A percentile compares a stretch with the other conserved stretches of the same genome.
phyloP scores from a whole-genome alignment of 2,329 filamentous ascomycete genomes.

The Zarea fungicola region DNA sequence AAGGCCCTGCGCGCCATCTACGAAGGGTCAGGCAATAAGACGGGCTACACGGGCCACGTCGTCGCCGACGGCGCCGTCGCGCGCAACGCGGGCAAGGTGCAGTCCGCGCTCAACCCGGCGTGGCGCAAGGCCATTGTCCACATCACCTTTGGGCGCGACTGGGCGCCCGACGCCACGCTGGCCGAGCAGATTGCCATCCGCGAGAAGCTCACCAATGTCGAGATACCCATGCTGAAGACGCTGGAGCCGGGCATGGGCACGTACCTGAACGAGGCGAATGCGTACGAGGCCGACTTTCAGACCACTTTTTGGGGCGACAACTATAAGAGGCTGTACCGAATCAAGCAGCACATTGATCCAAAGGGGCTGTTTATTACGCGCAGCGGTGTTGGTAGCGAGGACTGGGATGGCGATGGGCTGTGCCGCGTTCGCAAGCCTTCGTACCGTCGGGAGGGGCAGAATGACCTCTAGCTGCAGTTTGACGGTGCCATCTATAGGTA shows the following conservation, averaged over 20 bases:
- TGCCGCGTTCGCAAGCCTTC: conserved; percentile 1
- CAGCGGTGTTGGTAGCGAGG: conserved; percentile 33
- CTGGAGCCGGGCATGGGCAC: conserved; percentile 22
- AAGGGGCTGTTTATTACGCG: conserved; percentile 30
- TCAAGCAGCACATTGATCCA: conserved; percentile 33
- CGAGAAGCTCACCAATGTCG: conserved; percentile 25
- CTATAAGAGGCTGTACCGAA: conserved; percentile 27
- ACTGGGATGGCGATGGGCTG: conserved; percentile 25
- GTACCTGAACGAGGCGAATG: conserved; percentile 29
- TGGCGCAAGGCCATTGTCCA: conserved; percentile 36
- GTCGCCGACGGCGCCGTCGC: conserved; percentile 15
- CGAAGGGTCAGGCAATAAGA: conserved; percentile 7
- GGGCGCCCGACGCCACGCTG: conserved; percentile 22
- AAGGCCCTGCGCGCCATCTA: conserved; percentile 19
- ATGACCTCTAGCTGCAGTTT: background rate
- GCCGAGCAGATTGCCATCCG: conserved; percentile 21
- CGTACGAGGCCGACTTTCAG: conserved; percentile 32
- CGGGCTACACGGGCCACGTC: conserved; percentile 18
- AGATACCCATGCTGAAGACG: conserved; percentile 19
- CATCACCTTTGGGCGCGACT: conserved; percentile 23
- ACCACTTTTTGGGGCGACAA: conserved; percentile 32
- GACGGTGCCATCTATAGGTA: background rate
- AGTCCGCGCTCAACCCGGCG: conserved; percentile 35
- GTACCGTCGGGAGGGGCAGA: background rate
- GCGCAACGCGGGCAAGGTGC: conserved; percentile 20